A percentile compares a stretch with the other conserved stretches of the same genome.
Conservation (phyloP, 1,284 basidiomycete genomes). For the Afroboletus lepidellus region DNA sequence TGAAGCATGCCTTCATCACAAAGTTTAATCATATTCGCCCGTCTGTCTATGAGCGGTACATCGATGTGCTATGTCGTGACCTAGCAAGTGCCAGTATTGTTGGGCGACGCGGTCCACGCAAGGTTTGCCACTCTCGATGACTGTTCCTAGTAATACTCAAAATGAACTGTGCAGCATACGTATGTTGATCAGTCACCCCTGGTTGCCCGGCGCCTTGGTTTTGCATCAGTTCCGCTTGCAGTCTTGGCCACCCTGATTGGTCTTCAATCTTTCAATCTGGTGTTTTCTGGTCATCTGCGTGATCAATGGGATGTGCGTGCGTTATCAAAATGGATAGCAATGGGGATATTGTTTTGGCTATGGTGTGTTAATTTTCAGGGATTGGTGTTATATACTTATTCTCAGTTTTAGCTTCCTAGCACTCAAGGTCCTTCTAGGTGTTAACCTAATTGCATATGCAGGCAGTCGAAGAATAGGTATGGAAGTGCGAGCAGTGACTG, state of each 20-base stretch:
- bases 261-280: constrained; percentile 73
- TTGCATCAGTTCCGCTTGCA: constrained; percentile 89
- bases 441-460: constrained; percentile 84
- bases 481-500: constrained; percentile 70
- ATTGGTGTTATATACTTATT: background rate
- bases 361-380: constrained; percentile 51
- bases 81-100: constrained; percentile 80
- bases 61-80: constrained; percentile 94
- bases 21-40: constrained; percentile 97
- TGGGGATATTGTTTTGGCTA: constrained; percentile 74
- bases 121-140: constrained; percentile 44
- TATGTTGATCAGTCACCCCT: constrained; percentile 96
- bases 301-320: constrained; percentile 34
- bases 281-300: constrained; percentile 50
- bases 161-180: constrained; percentile 53
- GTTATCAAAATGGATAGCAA: constrained; percentile 63
- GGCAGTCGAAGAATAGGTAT: constrained; percentile 71
- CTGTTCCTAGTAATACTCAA: constrained; percentile 10
- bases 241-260: constrained; percentile 89
- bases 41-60: constrained; percentile 93
- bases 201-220: constrained; percentile 90
- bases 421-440: constrained; percentile 86
- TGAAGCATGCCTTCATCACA: constrained; percentile 99
- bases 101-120: constrained; percentile 63
- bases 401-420: constrained; percentile 61